These are phyloP conservation scores for Coniella vitis DNA, from an alignment of 2,329 filamentous ascomycete genomes.

Conservation along the genomic window DNA sequence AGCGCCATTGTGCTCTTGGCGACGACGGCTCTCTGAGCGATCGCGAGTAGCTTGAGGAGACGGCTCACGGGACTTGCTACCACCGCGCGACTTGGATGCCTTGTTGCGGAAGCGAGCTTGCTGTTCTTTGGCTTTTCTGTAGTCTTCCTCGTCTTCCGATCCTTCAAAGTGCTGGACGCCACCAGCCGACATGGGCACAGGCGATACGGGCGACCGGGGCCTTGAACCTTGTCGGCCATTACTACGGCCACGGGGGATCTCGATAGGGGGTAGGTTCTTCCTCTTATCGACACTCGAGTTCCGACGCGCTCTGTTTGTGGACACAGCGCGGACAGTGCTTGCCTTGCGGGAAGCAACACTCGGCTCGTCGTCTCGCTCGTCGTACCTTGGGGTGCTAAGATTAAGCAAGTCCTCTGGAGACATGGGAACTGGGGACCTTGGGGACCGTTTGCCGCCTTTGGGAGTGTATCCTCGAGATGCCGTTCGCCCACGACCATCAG, in stretches of 20 bases:
- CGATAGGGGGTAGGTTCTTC: constrained; percentile 34
- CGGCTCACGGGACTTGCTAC: constrained; percentile 17
- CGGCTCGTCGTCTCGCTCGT: constrained; percentile 30
- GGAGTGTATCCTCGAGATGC: constrained; percentile 56
- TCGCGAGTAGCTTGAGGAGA: constrained; percentile 22
- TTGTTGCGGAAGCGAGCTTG: constrained; percentile 51
- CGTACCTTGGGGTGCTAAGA: constrained; percentile 41
- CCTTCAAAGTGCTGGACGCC: constrained; percentile 41
- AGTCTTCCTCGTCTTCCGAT: constrained; percentile 62
- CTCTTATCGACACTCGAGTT: constrained; percentile 42
- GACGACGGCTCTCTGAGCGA: constrained; percentile 21
- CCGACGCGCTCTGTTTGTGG: constrained; percentile 28
- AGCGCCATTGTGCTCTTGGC: constrained; percentile 23
- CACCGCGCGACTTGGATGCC: constrained; percentile 25
- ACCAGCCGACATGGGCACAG: constrained; percentile 64
- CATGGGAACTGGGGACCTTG: constrained; percentile 90
- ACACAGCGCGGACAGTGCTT: constrained; percentile 26
- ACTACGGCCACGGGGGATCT: constrained; percentile 54
- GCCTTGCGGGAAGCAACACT: constrained; percentile 40
- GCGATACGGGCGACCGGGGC: constrained; percentile 70
- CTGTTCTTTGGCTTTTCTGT: constrained; percentile 43
- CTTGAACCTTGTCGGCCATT: constrained; percentile 50
- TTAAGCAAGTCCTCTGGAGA: constrained; percentile 77
- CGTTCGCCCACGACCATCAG: constrained; percentile 64
- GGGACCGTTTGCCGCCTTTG: constrained; percentile 74